Evolutionary conservation across 345 rosid species (phyloP).

Genomic region (Aurinia saxatilis): DNA sequence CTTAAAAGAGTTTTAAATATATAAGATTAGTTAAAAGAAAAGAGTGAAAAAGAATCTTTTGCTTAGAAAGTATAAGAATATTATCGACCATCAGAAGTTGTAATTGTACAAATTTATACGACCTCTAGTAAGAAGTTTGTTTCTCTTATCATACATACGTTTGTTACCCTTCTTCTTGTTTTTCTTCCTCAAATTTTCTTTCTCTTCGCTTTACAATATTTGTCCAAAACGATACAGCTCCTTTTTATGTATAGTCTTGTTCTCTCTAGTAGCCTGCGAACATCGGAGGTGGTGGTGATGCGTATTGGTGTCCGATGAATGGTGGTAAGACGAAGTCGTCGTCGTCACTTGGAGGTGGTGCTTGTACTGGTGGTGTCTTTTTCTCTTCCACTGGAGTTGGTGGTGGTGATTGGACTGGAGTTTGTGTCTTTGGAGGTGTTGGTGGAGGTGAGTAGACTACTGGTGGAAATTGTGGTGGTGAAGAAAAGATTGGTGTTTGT

Average conservation of each 20-base stretch:
- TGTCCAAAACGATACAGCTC: neutral
- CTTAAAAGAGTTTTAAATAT: too few relatives aligned
- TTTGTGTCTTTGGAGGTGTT: slow-evolving; percentile 2
- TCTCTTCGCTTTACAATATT: neutral
- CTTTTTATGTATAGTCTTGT: neutral
- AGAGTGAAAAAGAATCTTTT: neutral
- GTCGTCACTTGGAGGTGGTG: slow-evolving; percentile 26
- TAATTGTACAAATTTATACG: slow-evolving; percentile 2
- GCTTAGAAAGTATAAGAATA: neutral
- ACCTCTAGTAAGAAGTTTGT: neutral
- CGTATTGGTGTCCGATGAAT: slow-evolving; percentile 53
- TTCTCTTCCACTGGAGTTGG: slow-evolving; percentile 8
- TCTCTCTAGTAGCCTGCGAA: slow-evolving; percentile 52
- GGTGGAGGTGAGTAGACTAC: slow-evolving; percentile 19
- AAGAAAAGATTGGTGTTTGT: slow-evolving; percentile 1
- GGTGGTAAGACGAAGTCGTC: slow-evolving; percentile 42
- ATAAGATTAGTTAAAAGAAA: neutral
- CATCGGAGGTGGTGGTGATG: slow-evolving; percentile 83
- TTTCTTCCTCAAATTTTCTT: slow-evolving; percentile 8
- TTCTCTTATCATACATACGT: neutral
- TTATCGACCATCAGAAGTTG: slow-evolving; percentile 13
- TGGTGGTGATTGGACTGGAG: slow-evolving; percentile 21
- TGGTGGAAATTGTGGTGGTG: slow-evolving; percentile 24
- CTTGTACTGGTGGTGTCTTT: neutral
- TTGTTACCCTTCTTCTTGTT: slow-evolving; percentile 10